Conservation (phyloP, 805 yeast species). For the Candida suzukii region DNA sequence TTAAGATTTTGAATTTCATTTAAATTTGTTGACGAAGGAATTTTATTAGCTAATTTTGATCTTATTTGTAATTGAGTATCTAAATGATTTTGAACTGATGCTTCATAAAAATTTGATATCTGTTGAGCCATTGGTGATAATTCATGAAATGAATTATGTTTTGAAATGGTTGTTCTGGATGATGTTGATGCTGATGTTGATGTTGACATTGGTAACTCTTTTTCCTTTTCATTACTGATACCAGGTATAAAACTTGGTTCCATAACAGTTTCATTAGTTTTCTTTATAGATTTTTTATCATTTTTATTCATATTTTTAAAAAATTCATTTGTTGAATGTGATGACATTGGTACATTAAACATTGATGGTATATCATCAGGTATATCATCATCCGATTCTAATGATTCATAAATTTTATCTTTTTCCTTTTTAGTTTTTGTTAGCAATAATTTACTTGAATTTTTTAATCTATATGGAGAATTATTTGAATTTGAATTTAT, state of each 20-base stretch:
- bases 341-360: slow-evolving; percentile 49
- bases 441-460: slow-evolving; percentile 5
- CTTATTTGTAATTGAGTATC: slow-evolving; percentile 31
- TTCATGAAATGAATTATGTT: slow-evolving; percentile 19
- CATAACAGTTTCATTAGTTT: slow-evolving; percentile 1
- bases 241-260: slow-evolving; percentile 2
- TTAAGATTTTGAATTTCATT: slow-evolving; percentile 28
- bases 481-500: not conserved
- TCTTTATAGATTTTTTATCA: not conserved
- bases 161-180: slow-evolving; percentile 9
- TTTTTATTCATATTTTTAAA: slow-evolving; percentile 11
- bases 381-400: slow-evolving; percentile 29
- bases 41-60: slow-evolving; percentile 23
- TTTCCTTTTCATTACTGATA: not conserved
- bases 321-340: slow-evolving; percentile 23
- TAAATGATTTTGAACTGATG: slow-evolving; percentile 27
- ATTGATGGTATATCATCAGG: slow-evolving; percentile 30
- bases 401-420: slow-evolving; percentile 22
- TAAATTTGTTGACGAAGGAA: slow-evolving; percentile 31
- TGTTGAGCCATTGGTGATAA: slow-evolving; percentile 31
- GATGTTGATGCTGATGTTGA: not conserved
- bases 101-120: slow-evolving; percentile 34
- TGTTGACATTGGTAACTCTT: too few relatives aligned
- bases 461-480: not conserved
- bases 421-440: slow-evolving; percentile 18